These are phyloP conservation scores for Thraustochytrium striatum DNA, from an alignment of 352 stramenopile genomes.

Conservation along the genomic window DNA sequence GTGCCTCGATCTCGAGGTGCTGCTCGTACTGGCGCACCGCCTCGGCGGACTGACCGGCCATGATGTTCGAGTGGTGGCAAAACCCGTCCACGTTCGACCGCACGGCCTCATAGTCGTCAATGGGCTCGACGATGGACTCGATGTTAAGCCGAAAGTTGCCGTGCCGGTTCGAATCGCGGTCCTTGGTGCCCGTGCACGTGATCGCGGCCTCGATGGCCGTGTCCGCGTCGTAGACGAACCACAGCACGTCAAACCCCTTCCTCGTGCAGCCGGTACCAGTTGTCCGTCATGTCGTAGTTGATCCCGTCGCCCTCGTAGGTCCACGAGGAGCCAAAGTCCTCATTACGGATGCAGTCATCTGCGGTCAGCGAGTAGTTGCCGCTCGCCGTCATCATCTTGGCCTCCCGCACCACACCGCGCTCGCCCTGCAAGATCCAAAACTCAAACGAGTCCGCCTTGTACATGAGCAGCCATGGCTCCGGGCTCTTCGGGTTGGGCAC, in stretches of 20 bases:
- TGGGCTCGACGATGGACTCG: slow-evolving; percentile 11
- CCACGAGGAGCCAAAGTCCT: too few relatives aligned
- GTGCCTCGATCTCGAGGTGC: slow-evolving; percentile 11
- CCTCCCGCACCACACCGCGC: slow-evolving; percentile 20
- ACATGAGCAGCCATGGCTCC: slow-evolving; percentile 30
- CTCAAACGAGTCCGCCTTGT: slow-evolving; percentile 16
- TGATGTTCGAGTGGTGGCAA: neutral
- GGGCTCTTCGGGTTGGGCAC: neutral
- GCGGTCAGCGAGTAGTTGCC: slow-evolving; percentile 20
- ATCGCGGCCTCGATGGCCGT: slow-evolving; percentile 26
- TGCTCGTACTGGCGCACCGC: neutral
- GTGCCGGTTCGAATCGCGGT: neutral
- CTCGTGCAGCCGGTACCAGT: neutral
- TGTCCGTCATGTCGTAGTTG: neutral
- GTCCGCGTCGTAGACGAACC: neutral
- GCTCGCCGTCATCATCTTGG: slow-evolving; percentile 25
- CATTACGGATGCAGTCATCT: slow-evolving; percentile 6
- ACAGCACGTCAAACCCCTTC: neutral
- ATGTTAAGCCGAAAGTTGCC: slow-evolving; percentile 45
- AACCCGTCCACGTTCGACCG: slow-evolving; percentile 31
- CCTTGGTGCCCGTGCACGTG: slow-evolving; percentile 23
- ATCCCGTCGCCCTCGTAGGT: neutral
- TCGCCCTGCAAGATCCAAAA: slow-evolving; percentile 18
- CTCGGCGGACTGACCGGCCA: neutral
- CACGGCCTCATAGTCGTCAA: neutral